Base-by-base conservation (phyloP, 2,329 filamentous ascomycete species). In the Hymenoscyphus fructigenus region DNA sequence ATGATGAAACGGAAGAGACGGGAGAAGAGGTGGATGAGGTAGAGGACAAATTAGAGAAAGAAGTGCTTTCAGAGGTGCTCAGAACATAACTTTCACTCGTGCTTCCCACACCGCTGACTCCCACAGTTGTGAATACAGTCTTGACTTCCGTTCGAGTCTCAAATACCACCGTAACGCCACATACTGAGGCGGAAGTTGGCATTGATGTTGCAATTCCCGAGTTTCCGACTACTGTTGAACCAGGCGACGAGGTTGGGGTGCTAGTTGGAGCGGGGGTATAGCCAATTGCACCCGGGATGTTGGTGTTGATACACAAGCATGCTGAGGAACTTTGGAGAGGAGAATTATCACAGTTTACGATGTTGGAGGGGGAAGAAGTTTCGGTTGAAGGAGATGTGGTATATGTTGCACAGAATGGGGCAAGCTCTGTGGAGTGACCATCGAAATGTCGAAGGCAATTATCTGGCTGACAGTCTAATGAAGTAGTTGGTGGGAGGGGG, bases 371-470 rank as follows among this genome's bases (percentile, higher is more conserved):
- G 23, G 58, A 47, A 7, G 23, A 36, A 14, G 60, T 62, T 4
- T 38, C 34, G 17, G 60, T 56, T 1, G 60, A 36, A n/a, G 29
- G 17, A 6, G 34, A 23, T 26, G 55, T 59, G 2, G 47, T 63
- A 12, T 60, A 63, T 36, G 60, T 63, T 15, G 17, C 28, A 29
- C 61, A 53, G 61, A 63, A 63, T 12, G 36, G 26, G 17, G 61
- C 15, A 14, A 38, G 26, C 4, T 26, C 44, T 6, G 50, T n/a
- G 26, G 29, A 50, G 12, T 32, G 38, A 10, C 29, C 32, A 28
- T 44, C 41, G 41, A 63, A 63, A 14, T 59, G 34, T 1, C 62
- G 62, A 9, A 60, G 62, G 41, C 62, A 60, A n/a, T 57, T 60
- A 28, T 64, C 57, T 28, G 29, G 29, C n/a, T 64, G 57, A 23